Evolutionary conservation across 2,329 filamentous ascomycete species (phyloP).

Genomic region (Xylariaceae sp.): DNA sequence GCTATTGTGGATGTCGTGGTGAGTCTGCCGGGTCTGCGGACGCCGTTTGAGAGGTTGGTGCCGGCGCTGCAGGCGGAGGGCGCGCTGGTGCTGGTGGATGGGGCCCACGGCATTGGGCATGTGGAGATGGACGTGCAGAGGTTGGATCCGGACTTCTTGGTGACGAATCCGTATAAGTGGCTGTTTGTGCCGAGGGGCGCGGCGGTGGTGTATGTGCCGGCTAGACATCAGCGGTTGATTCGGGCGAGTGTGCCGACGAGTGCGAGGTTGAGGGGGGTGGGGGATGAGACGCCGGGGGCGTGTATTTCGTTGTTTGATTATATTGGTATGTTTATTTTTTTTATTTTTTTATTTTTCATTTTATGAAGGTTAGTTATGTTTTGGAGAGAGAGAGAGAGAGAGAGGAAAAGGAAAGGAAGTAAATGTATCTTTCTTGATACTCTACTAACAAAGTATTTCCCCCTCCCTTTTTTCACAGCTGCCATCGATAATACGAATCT

Average conservation of each 20-base stretch:
- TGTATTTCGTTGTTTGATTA: constrained; percentile 36
- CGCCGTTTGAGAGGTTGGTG: constrained; percentile 55
- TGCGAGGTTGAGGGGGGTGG: constrained; percentile 49
- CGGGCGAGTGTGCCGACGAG: constrained; percentile 59
- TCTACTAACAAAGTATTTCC: neutral
- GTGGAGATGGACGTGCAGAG: constrained; percentile 50
- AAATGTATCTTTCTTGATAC: neutral
- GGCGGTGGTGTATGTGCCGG: constrained; percentile 57
- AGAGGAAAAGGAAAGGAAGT: neutral
- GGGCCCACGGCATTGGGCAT: constrained; percentile 60
- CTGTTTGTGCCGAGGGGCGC: constrained; percentile 59
- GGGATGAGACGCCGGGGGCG: neutral
- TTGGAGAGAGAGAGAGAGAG: neutral
- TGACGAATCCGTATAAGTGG: constrained; percentile 65
- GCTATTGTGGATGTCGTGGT: constrained; percentile 62
- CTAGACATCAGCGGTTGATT: constrained; percentile 55
- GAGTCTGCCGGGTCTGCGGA: constrained; percentile 56
- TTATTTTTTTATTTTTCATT: neutral
- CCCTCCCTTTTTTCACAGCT: constrained; percentile 32
- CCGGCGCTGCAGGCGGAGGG: constrained; percentile 48
- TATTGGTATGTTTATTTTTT: constrained; percentile 20
- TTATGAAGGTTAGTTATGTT: neutral
- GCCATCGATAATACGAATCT: constrained; percentile 56
- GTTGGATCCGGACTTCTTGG: constrained; percentile 61
- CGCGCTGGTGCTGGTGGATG: constrained; percentile 58